Evolutionary conservation across 75 land plant genomes (phyloP), one percentile per base, ranked within the genome.

Genomic region (Isoetes taiwanensis): DNA sequence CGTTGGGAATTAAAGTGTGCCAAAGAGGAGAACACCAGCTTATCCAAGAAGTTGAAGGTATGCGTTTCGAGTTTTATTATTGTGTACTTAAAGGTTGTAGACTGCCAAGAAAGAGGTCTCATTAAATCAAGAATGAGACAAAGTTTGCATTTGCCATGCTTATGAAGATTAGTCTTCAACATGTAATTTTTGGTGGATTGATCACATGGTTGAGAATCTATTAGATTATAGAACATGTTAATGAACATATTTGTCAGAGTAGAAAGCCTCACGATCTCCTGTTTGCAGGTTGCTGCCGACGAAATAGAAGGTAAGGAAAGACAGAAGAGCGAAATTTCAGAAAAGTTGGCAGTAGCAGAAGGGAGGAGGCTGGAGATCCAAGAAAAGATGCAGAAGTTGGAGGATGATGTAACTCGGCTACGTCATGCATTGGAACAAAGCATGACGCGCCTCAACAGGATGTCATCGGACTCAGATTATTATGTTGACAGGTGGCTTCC

Each of bases 381-480:
- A 38, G 60, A 57, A 17, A 71, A 66, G 57, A 65, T 67, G 32
- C 72, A 73, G 24, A 85, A 85, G 46, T 72, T 89, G 43, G 86
- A 94, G 68, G 87, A 86, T 59, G 96, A 94, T 14, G 80, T 89
- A 66, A 54, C 64, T 41, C 82, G 77, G 55, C 58, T 94, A 37
- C 81, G 84, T 0, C 82, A 78, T 43, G 96, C 91, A 56, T 73
- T 94, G 59, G 97, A 89, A 63, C 86, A 85, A 59, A 90, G 97
- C 64, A 85, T 94, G 78, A 94, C 80, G 17, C 74, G 84, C 9
- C 71, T 94, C 16, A 94, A 85, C 58, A 76, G 84, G 66, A 89
- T 94, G 99, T 94, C 99, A 2, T 57, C 81, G 61, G 99, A 94
- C 65, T 89, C 91, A 11, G 91, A 89, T 69, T 78, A 67, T 60